Evolutionary conservation across 192 early-diverging fungal species (phyloP).

Genomic region (Oehlia diaphana): DNA sequence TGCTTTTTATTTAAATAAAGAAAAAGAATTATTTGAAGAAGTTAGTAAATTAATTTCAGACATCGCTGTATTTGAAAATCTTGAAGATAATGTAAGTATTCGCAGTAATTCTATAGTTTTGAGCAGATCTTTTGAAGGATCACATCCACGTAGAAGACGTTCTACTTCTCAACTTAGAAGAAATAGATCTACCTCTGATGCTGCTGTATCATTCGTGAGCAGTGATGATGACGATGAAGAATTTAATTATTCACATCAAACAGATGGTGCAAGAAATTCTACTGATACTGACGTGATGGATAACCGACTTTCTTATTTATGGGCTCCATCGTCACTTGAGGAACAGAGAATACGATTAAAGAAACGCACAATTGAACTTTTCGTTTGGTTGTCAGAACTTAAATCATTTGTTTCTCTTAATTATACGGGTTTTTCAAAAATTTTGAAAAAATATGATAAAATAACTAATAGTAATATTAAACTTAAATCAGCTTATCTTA

Average conservation of each 20-base stretch:
- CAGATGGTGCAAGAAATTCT: background rate
- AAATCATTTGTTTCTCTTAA: conserved; percentile 88
- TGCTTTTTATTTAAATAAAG: conserved; percentile 81
- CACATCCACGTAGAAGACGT: conserved; percentile 16
- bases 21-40: conserved; percentile 71
- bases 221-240: conserved; percentile 24
- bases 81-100: conserved; percentile 28
- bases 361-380: conserved; percentile 69
- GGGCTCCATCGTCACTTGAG: conserved; percentile 42
- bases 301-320: conserved; percentile 31
- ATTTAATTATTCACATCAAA: background rate
- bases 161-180: background rate
- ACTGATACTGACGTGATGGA: conserved; percentile 21
- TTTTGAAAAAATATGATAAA: conserved; percentile 98
- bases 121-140: conserved; percentile 8
- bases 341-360: conserved; percentile 40
- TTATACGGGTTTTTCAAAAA: conserved; percentile 90
- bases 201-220: background rate
- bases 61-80: conserved; percentile 47
- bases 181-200: background rate
- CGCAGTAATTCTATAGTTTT: background rate
- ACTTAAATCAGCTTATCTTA: conserved; percentile 73
- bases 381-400: conserved; percentile 81
- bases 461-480: conserved; percentile 79
- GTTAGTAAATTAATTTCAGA: conserved; percentile 64